phyloP scores from a whole-genome alignment of 805 yeast species.

The Yarrowia sp. region DNA sequence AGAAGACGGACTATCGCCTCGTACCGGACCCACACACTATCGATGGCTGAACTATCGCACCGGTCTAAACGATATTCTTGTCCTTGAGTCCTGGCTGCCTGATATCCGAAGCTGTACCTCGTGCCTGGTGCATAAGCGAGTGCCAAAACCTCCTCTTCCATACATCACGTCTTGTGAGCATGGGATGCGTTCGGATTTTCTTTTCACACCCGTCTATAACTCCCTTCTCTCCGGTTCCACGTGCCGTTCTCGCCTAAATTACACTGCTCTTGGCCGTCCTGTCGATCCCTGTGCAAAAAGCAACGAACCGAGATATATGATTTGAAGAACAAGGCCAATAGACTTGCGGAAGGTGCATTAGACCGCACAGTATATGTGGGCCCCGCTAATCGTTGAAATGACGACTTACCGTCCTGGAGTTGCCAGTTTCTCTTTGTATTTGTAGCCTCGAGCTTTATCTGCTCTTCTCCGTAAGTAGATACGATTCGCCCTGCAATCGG shows the following conservation, averaged over 20 bases:
- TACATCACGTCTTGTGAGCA: too few species aligned
- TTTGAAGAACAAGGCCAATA: neutral
- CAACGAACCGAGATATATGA: neutral
- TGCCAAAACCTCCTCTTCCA: neutral
- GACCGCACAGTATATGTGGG: conserved; percentile 26
- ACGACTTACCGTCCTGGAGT: neutral
- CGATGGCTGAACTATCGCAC: neutral
- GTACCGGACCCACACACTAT: neutral
- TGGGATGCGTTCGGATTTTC: neutral
- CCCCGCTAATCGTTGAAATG: conserved; percentile 8
- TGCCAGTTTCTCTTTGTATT: too few species aligned
- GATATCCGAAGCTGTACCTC: neutral
- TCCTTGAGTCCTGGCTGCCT: neutral
- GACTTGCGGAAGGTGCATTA: conserved; percentile 30
- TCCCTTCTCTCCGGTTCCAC: neutral
- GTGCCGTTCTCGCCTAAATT: conserved; percentile 25
- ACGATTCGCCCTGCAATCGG: conserved; percentile 3
- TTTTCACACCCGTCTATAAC: neutral
- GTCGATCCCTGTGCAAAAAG: conserved; percentile 20
- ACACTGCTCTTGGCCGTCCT: conserved; percentile 13
- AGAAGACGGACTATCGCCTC: conserved; percentile 1
- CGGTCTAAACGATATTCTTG: neutral
- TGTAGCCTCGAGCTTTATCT: neutral
- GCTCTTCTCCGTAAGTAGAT: neutral
- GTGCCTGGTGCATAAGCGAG: neutral